These are phyloP conservation scores for Flaveria ramosissima DNA, from an alignment of 129 eudicot genomes.

Conservation along the genomic window DNA sequence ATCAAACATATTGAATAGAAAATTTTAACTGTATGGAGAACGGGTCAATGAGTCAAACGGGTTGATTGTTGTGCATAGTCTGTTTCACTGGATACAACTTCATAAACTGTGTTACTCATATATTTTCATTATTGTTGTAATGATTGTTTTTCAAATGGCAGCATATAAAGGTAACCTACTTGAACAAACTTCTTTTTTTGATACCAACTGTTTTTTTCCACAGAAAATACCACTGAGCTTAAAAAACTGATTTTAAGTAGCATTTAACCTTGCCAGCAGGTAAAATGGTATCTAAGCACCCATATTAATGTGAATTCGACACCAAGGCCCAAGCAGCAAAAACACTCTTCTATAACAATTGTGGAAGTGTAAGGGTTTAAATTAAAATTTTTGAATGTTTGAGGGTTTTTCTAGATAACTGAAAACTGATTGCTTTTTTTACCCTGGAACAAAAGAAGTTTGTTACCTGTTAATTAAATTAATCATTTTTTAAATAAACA, in stretches of 20 bases:
- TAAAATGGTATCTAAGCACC: background rate
- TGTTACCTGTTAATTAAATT: background rate
- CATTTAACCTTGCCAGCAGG: no score
- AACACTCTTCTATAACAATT: background rate
- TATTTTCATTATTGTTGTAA: no score
- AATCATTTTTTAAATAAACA: background rate
- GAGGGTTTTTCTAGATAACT: background rate
- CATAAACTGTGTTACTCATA: background rate
- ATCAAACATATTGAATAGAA: background rate
- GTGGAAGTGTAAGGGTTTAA: background rate
- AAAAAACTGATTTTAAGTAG: no score
- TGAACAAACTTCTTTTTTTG: background rate
- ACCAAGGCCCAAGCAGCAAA: no score
- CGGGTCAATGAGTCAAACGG: conserved; percentile 12
- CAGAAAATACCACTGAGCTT: no score
- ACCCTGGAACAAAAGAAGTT: background rate
- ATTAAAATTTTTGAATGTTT: background rate
- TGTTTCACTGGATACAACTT: background rate
- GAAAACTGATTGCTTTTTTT: background rate
- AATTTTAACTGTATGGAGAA: background rate
- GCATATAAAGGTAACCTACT: background rate
- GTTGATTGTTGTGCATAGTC: background rate
- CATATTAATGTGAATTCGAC: background rate
- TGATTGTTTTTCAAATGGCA: no score
- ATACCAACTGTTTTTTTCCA: no score